Evolutionary conservation across 2,329 filamentous ascomycete species (phyloP).

Genomic region (Aureobasidium lini): DNA sequence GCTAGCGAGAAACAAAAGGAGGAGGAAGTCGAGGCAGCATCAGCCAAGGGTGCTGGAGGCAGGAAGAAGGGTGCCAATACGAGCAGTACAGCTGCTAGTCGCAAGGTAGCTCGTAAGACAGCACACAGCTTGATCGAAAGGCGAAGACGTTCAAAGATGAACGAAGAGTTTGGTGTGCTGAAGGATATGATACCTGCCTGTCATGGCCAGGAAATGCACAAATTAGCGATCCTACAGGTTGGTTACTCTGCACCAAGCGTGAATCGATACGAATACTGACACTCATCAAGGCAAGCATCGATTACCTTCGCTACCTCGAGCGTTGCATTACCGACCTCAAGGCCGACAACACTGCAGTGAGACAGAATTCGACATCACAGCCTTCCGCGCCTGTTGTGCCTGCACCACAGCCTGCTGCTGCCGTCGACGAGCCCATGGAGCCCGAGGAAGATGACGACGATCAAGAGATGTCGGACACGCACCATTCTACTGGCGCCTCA

Average conservation of each 20-base stretch:
- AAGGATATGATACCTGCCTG: slow-evolving; percentile 96
- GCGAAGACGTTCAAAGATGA: slow-evolving; percentile 90
- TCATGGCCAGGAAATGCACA: slow-evolving; percentile 93
- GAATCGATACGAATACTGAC: neutral
- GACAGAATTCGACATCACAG: slow-evolving; percentile 1
- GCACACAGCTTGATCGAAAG: slow-evolving; percentile 94
- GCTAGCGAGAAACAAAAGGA: slow-evolving; percentile 26
- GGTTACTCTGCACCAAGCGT: slow-evolving; percentile 18
- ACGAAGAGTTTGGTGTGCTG: slow-evolving; percentile 89
- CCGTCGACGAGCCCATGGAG: slow-evolving; percentile 26
- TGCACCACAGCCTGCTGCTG: neutral
- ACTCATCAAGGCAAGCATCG: slow-evolving; percentile 70
- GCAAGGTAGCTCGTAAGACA: slow-evolving; percentile 92
- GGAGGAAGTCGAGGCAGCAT: slow-evolving; percentile 19
- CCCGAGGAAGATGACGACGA: slow-evolving; percentile 17
- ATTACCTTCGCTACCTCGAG: slow-evolving; percentile 91
- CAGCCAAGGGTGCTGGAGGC: slow-evolving; percentile 29
- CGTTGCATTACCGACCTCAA: slow-evolving; percentile 79
- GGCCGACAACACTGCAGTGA: slow-evolving; percentile 33
- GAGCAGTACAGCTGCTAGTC: slow-evolving; percentile 73
- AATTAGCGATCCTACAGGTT: slow-evolving; percentile 89
- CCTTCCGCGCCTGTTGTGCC: neutral
- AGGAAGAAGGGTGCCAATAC: slow-evolving; percentile 70
- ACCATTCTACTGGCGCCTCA: slow-evolving; percentile 10
- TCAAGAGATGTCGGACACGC: slow-evolving; percentile 33